Percentiles rank a stretch among this genome's conserved stretches.
These are phyloP conservation scores for Solanum arcanum DNA, from an alignment of 257 asterid genomes.

Conservation along the genomic window DNA sequence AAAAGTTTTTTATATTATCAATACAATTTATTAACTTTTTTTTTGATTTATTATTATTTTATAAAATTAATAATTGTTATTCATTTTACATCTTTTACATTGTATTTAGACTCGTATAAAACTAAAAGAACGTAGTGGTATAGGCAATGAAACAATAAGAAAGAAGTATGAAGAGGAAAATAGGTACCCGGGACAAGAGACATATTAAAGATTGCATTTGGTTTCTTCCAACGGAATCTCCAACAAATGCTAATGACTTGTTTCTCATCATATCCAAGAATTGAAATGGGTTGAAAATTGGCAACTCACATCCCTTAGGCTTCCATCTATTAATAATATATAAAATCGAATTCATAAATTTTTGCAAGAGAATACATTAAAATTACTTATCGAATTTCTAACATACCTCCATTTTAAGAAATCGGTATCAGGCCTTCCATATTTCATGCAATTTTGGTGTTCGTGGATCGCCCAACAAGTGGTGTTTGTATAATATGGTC, in stretches of 20 bases:
- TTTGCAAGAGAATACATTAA: not conserved
- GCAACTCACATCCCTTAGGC: constrained; percentile 4
- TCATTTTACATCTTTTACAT: not conserved
- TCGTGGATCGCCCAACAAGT: constrained; percentile 4
- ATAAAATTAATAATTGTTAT: not conserved
- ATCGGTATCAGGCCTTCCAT: constrained; percentile 1
- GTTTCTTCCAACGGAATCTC: constrained; percentile 10
- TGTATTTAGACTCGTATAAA: not conserved
- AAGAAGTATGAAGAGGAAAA: not conserved
- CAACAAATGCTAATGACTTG: constrained; percentile 5
- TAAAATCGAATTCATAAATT: not conserved
- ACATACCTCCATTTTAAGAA: constrained; percentile 5
- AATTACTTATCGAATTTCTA: not conserved
- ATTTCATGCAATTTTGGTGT: constrained; percentile 8
- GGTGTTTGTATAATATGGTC: constrained; percentile 1
- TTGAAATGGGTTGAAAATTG: not conserved
- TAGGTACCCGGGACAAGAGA: not conserved
- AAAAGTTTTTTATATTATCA: not conserved
- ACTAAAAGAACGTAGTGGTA: too few species aligned
- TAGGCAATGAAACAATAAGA: not conserved
- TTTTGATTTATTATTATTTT: not conserved
- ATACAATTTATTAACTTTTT: not conserved
- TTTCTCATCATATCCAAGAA: constrained; percentile 1
- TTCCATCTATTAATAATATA: not conserved
- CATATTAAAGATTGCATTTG: constrained; percentile 4